Evolutionary conservation across 2,329 filamentous ascomycete species (phyloP).

Genomic region (Hymenoscyphus fructigenus): DNA sequence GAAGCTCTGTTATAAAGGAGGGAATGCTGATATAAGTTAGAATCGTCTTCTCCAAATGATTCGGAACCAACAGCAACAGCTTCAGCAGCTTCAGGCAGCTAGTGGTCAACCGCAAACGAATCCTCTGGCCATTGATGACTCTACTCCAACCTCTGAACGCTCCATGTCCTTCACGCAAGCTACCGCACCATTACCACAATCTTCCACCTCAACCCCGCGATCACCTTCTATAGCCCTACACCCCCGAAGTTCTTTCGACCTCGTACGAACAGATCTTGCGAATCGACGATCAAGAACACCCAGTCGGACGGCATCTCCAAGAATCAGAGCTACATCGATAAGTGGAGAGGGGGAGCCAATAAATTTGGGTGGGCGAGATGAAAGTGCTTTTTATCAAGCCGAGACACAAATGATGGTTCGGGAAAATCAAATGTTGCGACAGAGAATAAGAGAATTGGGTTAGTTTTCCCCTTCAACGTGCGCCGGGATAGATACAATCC

Average conservation of each 20-base stretch:
- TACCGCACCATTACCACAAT: conserved; percentile 38
- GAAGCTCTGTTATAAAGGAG: not conserved
- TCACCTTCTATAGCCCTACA: conserved; percentile 45
- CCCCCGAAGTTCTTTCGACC: conserved; percentile 59
- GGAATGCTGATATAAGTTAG: conserved; percentile 39
- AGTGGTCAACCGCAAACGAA: conserved; percentile 41
- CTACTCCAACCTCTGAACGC: conserved; percentile 46
- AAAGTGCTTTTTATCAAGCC: conserved; percentile 77
- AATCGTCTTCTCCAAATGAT: conserved; percentile 79
- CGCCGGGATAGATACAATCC: not conserved
- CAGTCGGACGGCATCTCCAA: conserved; percentile 55
- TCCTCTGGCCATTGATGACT: conserved; percentile 40
- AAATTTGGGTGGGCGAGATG: conserved; percentile 65
- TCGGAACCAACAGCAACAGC: conserved; percentile 70
- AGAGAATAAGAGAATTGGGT: conserved; percentile 73
- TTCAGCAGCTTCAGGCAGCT: conserved; percentile 56
- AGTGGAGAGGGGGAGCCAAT: conserved; percentile 59
- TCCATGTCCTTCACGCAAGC: conserved; percentile 44
- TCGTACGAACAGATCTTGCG: conserved; percentile 52
- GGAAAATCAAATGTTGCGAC: conserved; percentile 80
- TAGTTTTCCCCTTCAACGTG: conserved; percentile 28
- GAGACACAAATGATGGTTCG: conserved; percentile 75
- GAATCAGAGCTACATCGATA: conserved; percentile 57
- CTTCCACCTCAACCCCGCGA: conserved; percentile 47
- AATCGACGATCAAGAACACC: conserved; percentile 58